These are phyloP conservation scores for Fusarium lyarnte DNA, from an alignment of 2,329 filamentous ascomycete genomes.

Conservation along the genomic window DNA sequence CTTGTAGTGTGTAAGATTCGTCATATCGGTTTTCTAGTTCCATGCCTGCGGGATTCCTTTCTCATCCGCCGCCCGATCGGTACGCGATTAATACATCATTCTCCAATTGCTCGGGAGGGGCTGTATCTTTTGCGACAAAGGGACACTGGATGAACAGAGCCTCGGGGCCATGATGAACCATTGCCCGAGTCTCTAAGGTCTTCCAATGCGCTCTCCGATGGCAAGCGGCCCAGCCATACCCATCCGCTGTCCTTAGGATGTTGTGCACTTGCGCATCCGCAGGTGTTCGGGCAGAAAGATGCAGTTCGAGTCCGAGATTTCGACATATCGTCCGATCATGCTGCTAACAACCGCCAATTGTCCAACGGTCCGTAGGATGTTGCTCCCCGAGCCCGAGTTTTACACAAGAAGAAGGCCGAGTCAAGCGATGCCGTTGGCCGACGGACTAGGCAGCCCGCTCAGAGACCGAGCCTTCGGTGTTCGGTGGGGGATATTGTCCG, in stretches of 20 bases:
- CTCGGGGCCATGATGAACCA: rapidly evolving
- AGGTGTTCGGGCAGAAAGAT: neutral
- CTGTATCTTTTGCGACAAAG: neutral
- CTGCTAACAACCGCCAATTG: neutral
- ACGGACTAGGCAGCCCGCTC: neutral
- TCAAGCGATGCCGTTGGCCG: neutral
- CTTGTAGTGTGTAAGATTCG: neutral
- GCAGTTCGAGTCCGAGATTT: neutral
- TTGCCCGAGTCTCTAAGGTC: rapidly evolving
- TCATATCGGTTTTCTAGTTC: rapidly evolving
- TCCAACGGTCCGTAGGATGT: neutral
- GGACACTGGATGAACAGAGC: neutral
- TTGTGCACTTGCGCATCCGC: neutral
- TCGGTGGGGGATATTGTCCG: neutral
- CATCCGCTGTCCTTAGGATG: neutral
- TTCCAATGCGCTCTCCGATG: neutral
- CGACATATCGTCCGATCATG: neutral
- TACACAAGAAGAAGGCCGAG: neutral
- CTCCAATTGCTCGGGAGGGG: neutral
- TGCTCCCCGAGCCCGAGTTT: neutral
- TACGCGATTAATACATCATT: neutral
- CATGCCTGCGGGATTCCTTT: neutral
- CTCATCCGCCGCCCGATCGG: neutral
- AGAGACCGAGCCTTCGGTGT: neutral
- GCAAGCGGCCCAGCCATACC: rapidly evolving